Base-by-base conservation (phyloP, 2,329 filamentous ascomycete species). In the Sphaerulina musiva region DNA sequence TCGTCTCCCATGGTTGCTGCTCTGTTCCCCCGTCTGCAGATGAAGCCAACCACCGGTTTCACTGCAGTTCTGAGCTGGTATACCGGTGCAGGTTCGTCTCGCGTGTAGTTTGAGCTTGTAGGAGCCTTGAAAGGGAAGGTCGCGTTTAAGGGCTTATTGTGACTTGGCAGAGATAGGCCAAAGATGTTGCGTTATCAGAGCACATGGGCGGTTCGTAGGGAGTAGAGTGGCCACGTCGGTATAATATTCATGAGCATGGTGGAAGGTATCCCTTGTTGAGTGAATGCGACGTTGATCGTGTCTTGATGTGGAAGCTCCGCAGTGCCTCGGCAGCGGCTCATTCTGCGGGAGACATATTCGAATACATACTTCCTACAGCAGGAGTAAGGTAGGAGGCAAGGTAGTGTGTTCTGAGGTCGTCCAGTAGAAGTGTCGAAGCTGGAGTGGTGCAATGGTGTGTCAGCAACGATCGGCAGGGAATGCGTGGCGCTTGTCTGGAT, bases 91-190 rank as follows among this genome's bases (percentile, higher is more conserved):
- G 8, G 34, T 20, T 42, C 31, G 34, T 36, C 46, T 50, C 52
- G 48, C 48, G 46, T 40, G 40, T 31, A 38, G 31, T 29, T 42
- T 31, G 40, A 38, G 31, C 6, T 42, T 40, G 40, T 23, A 38
- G 31, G 9, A 9, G 45, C 17, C 46, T 53, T 41, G 26, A 55
- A 56, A 38, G 48, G 55, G 58, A 60, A 58, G 58, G 58, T 55
- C 51, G 51, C 32, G 23, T 14, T 31, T 11, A 6, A 10, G 17
- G 2, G 20, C 17, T 26, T 20, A 7, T 44, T 26, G 12, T 11
- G 26, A 47, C 44, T 14, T 6, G 40, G 45, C 34, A 23, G 41
- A 49, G 54, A 56, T 53, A 53, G 50, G 50, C 54, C 54, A 56
- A 55, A 55, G 53, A 60, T 54, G 36, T 23, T 46, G 46, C 56